Evolutionary conservation across 1,284 basidiomycete species (phyloP).

Genomic region (Marasmius sp.): DNA sequence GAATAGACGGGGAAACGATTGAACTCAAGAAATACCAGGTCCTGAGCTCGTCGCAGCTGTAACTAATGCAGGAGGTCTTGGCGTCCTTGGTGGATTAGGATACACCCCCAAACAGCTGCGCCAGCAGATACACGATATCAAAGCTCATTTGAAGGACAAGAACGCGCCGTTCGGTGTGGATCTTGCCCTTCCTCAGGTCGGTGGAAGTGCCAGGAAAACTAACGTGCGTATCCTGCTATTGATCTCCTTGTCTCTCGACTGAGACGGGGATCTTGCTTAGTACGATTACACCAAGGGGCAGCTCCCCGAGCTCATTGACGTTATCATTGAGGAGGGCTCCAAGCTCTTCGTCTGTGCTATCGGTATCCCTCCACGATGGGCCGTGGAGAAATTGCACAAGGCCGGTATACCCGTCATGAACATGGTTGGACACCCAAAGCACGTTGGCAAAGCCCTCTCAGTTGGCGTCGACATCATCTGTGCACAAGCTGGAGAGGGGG

Average conservation of each 20-base stretch:
- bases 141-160: conserved; percentile 66
- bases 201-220: conserved; percentile 80
- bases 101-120: conserved; percentile 76
- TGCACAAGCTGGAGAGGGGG: conserved; percentile 86
- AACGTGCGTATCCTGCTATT: conserved; percentile 53
- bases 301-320: conserved; percentile 74
- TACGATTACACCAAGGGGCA: conserved; percentile 82
- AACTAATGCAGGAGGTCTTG: conserved; percentile 84
- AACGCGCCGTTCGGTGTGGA: conserved; percentile 86
- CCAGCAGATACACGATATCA: conserved; percentile 75
- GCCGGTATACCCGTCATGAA: conserved; percentile 87
- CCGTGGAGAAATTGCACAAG: conserved; percentile 77
- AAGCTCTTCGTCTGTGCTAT: conserved; percentile 85
- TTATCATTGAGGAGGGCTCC: conserved; percentile 86
- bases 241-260: background rate
- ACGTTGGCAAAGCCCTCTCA: conserved; percentile 77
- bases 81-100: conserved; percentile 85
- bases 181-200: conserved; percentile 80
- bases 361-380: conserved; percentile 78
- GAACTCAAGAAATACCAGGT: conserved; percentile 47
- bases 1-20: background rate
- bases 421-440: conserved; percentile 90
- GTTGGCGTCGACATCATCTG: conserved; percentile 87
- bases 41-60: conserved; percentile 87
- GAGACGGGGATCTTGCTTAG: conserved; percentile 30